Evolutionary conservation across 805 yeast species (phyloP).

Genomic region (Saccharomycopsis selenospora): DNA sequence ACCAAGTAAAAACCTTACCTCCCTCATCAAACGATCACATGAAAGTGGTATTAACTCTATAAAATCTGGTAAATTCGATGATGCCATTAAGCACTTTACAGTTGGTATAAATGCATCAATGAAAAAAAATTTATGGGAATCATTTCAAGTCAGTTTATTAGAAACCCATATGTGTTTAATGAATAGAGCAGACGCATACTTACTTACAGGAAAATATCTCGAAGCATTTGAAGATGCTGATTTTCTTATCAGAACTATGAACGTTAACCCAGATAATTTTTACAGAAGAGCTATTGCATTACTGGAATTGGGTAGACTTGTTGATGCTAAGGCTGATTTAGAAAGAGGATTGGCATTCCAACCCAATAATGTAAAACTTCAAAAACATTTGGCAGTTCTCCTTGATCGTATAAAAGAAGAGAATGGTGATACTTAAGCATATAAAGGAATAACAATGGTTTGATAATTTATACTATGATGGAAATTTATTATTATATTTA

Average conservation of each 20-base stretch:
- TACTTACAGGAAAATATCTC: slow-evolving; percentile 45
- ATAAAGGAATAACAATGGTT: too few relatives aligned
- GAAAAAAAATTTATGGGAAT: slow-evolving; percentile 66
- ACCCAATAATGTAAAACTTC: slow-evolving; percentile 43
- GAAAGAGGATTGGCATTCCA: slow-evolving; percentile 68
- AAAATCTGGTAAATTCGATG: slow-evolving; percentile 46
- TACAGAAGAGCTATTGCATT: slow-evolving; percentile 63
- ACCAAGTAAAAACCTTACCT: slow-evolving; percentile 47
- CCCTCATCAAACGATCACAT: slow-evolving; percentile 57
- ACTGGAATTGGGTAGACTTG: slow-evolving; percentile 53
- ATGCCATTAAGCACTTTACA: slow-evolving; percentile 55
- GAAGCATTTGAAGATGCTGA: slow-evolving; percentile 68
- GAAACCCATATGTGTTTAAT: slow-evolving; percentile 60
- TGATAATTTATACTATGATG: too few relatives aligned
- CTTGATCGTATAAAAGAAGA: slow-evolving; percentile 45
- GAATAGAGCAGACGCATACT: slow-evolving; percentile 64
- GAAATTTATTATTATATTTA: too few relatives aligned
- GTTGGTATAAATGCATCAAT: slow-evolving; percentile 62
- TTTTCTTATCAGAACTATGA: slow-evolving; percentile 50
- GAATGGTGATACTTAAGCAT: slow-evolving; percentile 49
- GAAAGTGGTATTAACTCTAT: slow-evolving; percentile 55
- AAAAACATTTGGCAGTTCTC: slow-evolving; percentile 41
- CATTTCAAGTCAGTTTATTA: slow-evolving; percentile 63
- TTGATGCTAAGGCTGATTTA: slow-evolving; percentile 55
- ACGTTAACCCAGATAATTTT: slow-evolving; percentile 60